These are phyloP conservation scores for Neurospora sublineolata DNA, from an alignment of 495 filamentous ascomycete species.

Conservation along the genomic window DNA sequence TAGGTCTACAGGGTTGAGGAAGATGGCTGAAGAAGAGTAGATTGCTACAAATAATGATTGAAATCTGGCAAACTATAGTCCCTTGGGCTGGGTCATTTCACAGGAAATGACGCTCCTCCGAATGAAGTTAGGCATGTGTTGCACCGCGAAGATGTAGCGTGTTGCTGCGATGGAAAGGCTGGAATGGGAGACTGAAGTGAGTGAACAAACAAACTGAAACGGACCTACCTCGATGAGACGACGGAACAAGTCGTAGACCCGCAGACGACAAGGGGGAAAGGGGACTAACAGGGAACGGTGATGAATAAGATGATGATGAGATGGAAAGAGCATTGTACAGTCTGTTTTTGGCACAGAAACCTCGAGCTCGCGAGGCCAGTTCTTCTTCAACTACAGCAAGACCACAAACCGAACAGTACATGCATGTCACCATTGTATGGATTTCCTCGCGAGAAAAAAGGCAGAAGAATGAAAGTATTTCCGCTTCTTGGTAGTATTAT, in stretches of 20 bases:
- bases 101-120: background rate
- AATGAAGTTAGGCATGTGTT: background rate
- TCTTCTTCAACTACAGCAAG: too few species aligned
- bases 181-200: background rate
- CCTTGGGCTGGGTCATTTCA: background rate
- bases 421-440: too few species aligned
- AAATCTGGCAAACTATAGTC: accelerated
- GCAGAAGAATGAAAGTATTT: background rate
- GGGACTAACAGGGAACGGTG: background rate
- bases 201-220: background rate
- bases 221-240: background rate
- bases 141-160: background rate
- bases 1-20: background rate
- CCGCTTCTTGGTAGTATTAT: background rate
- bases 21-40: background rate
- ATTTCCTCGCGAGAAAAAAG: too few species aligned
- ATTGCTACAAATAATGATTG: accelerated
- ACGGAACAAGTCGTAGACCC: background rate
- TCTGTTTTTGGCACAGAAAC: too few species aligned
- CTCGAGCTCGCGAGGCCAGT: too few species aligned
- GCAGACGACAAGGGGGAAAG: background rate
- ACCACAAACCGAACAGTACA: too few species aligned
- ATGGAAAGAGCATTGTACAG: too few species aligned
- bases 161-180: background rate
- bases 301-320: background rate